Conservation (phyloP, 2,329 filamentous ascomycete species). For the Fusarium subglutinans region DNA sequence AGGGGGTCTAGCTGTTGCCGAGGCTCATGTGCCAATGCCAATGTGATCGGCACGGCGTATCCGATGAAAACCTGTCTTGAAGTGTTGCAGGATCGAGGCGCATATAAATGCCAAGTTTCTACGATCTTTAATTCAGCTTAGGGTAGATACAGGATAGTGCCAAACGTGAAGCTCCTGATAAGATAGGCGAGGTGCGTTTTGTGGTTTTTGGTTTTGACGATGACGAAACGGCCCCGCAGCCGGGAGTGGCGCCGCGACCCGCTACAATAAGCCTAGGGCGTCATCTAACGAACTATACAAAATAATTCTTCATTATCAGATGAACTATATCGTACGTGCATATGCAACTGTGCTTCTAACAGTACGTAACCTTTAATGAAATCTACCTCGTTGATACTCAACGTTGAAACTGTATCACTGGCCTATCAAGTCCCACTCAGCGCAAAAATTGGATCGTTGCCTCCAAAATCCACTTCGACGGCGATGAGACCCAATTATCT, state of each 20-base stretch:
- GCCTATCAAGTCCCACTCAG: background rate
- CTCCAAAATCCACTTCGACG: background rate
- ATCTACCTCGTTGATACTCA: background rate
- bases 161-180: background rate
- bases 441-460: background rate
- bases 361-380: background rate
- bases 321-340: background rate
- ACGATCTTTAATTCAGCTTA: background rate
- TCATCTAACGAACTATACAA: background rate
- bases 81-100: background rate
- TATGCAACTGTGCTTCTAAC: background rate
- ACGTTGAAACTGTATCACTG: background rate
- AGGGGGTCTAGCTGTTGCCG: background rate
- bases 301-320: background rate
- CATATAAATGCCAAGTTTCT: background rate
- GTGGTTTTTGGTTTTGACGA: background rate
- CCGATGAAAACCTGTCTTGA: background rate
- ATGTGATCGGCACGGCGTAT: constrained; percentile 2
- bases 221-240: background rate
- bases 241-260: background rate
- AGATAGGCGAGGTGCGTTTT: background rate
- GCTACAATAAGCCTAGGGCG: background rate
- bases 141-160: background rate
- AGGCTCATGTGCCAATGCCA: constrained; percentile 21
- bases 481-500: constrained; percentile 5